Evolutionary conservation across 208 protist species (phyloP), one percentile per base, ranked within the genome.

Genomic region (Trypanosoma congolense): DNA sequence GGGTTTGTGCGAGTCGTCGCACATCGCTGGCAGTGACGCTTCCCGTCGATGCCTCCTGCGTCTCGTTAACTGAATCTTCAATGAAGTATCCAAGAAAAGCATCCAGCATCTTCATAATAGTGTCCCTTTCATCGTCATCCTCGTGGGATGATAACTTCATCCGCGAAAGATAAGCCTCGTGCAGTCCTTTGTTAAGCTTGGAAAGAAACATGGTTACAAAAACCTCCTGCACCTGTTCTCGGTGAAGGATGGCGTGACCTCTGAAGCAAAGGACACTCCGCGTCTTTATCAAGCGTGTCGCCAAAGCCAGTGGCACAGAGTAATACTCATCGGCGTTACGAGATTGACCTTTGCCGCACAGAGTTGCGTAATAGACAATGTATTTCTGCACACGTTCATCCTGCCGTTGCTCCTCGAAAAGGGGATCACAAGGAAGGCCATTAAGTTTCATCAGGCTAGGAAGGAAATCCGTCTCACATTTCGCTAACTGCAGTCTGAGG

Each of bases 11-110:
- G 9, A 93, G 68, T 16, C 72, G 48, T 44, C 75, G 78, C 28
- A 96, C 84, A 57, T 96, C 90, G 24, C 77, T 73, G 6, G 73
- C 78, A 24, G 58, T 49, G 49, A 94, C 69, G n/a, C 70, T 49
- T 14, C 82, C 83, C 28, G 61, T 61, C 40, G 69, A 56, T 1
- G 73, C 77, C 51, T 90, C 79, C 65, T 78, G 48, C 55, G 90
- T 49, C 9, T 43, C 67, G 61, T 78, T 75, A 12, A 55, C 45
- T 6, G 83, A 76, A 56, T 88, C 81, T 5, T 74, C 63, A 26
- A 94, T 72, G 58, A 94, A 94, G 52, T 88, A 70, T 38, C 87
- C 66, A 19, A 94, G 50, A 56, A 94, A 94, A 10, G 75, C 72
- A 57, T 94, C 87, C 19, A 94, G 61, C 87, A 94, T 94, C 19